These are phyloP conservation scores for Cajanus cajan DNA, from an alignment of 306 rosid genomes.

Conservation along the genomic window DNA sequence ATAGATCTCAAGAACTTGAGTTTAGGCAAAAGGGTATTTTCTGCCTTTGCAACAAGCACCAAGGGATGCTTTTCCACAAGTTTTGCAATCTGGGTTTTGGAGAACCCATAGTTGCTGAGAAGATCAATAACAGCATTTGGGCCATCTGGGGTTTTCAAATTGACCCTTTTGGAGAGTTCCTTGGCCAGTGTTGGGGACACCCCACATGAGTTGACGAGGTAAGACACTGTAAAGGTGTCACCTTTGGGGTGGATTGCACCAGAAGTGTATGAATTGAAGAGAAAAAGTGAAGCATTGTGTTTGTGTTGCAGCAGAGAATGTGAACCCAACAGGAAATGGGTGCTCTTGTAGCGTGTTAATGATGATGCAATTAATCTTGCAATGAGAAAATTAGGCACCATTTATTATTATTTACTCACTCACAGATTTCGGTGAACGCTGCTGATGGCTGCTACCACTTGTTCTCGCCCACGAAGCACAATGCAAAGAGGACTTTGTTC, in stretches of 20 bases:
- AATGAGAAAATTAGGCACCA: neutral
- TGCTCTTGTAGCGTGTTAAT: neutral
- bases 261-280: neutral
- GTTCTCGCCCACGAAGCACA: too few relatives aligned
- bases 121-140: conserved; percentile 35
- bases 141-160: neutral
- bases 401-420: neutral
- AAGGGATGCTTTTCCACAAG: neutral
- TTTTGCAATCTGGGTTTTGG: conserved; percentile 26
- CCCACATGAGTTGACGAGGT: conserved; percentile 41
- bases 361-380: neutral
- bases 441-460: neutral
- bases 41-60: conserved; percentile 24
- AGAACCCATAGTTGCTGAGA: conserved; percentile 34
- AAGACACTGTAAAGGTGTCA: conserved; percentile 26
- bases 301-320: neutral
- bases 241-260: neutral
- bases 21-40: conserved; percentile 39
- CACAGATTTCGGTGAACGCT: neutral
- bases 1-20: conserved; percentile 32
- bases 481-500: too few relatives aligned
- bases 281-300: neutral
- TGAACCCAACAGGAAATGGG: neutral
- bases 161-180: neutral
- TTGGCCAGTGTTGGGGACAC: conserved; percentile 32